Conservation (phyloP, 768 basidiomycete genomes). For the Crucibulum laeve region DNA sequence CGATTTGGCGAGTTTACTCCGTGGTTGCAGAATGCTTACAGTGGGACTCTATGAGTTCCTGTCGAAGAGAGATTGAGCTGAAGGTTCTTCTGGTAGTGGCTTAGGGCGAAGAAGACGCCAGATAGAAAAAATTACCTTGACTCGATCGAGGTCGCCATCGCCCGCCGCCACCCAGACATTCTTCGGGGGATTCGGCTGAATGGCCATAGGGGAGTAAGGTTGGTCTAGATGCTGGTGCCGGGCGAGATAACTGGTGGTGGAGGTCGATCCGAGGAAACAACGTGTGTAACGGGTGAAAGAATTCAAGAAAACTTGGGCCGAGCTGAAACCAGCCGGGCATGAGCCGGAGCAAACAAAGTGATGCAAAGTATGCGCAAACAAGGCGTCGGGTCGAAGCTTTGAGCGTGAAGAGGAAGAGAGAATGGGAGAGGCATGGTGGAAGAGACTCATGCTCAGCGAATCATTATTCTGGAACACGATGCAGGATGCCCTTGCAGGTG, state of each 20-base stretch:
- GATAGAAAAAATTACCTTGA: slow-evolving; percentile 46
- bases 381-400: neutral
- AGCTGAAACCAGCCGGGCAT: neutral
- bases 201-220: slow-evolving; percentile 18
- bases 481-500: too few species aligned
- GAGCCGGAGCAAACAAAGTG: neutral
- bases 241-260: slow-evolving; percentile 5
- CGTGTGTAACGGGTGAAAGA: slow-evolving; percentile 1
- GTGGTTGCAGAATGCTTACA: slow-evolving; percentile 34
- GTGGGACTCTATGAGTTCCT: slow-evolving; percentile 60
- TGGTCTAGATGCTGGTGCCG: too few species aligned
- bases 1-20: slow-evolving; percentile 16
- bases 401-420: neutral
- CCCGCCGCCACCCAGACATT: slow-evolving; percentile 95
- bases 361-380: neutral
- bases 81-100: slow-evolving; percentile 7
- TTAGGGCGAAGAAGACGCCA: slow-evolving; percentile 2
- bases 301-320: neutral
- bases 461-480: neutral
- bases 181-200: slow-evolving; percentile 23
- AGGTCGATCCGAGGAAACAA: slow-evolving; percentile 9
- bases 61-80: too few species aligned
- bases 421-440: neutral
- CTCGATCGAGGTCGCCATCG: slow-evolving; percentile 80
- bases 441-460: neutral